phyloP scores from a whole-genome alignment of 2,329 filamentous ascomycete genomes.

The Colletotrichum karsti region DNA sequence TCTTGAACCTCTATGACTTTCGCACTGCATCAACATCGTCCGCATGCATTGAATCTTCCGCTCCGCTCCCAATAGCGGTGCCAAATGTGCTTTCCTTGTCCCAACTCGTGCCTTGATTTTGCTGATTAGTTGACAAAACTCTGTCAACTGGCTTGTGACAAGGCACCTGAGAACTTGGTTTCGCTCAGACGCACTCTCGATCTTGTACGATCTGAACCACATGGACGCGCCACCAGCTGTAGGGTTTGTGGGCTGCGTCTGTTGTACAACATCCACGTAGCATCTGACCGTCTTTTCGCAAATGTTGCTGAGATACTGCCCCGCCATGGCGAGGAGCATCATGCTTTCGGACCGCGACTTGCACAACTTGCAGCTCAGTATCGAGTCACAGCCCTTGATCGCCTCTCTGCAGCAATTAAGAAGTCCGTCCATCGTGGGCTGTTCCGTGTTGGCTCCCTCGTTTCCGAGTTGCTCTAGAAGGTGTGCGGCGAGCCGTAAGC shows the following conservation, averaged over 20 bases:
- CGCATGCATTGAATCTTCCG: slow-evolving; percentile 4
- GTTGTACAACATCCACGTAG: not conserved
- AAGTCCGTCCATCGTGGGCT: not conserved
- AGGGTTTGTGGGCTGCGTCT: not conserved
- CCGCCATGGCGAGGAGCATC: slow-evolving; percentile 15
- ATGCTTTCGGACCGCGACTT: slow-evolving; percentile 9
- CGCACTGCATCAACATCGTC: not conserved
- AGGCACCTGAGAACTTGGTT: not conserved
- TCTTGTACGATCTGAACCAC: slow-evolving; percentile 8
- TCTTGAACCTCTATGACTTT: not conserved
- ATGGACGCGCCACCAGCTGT: not conserved
- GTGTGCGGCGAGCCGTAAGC: not conserved
- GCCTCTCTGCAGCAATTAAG: slow-evolving; percentile 8
- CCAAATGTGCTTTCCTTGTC: not conserved
- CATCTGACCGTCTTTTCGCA: slow-evolving; percentile 14
- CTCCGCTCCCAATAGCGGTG: not conserved
- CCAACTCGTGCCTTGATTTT: slow-evolving; percentile 9
- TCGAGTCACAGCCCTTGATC: slow-evolving; percentile 4
- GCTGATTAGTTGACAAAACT: not conserved
- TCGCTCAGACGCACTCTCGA: not conserved
- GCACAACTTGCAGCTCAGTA: not conserved
- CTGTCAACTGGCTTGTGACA: not conserved
- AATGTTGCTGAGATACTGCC: slow-evolving; percentile 6
- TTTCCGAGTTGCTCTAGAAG: slow-evolving; percentile 3
- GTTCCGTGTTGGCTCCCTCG: slow-evolving; percentile 6